phyloP scores from a whole-genome alignment of 371 early-diverging fungal genomes.

The Mucor velutinosus region DNA sequence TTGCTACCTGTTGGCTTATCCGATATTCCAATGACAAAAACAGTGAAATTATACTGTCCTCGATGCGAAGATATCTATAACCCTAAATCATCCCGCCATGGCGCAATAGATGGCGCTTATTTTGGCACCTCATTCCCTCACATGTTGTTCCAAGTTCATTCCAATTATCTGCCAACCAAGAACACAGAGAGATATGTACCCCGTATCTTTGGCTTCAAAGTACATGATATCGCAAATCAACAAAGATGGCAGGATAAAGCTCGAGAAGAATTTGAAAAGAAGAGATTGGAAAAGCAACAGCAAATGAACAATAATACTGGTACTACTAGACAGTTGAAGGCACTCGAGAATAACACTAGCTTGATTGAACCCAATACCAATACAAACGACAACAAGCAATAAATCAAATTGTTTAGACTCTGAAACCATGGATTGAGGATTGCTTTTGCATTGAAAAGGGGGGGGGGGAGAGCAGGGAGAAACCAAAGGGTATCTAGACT shows the following conservation, averaged over 20 bases:
- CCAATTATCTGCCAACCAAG: constrained; percentile 72
- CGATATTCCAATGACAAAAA: constrained; percentile 75
- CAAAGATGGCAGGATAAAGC: constrained; percentile 84
- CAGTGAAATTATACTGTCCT: constrained; percentile 88
- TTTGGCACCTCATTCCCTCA: constrained; percentile 97
- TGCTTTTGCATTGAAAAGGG: no score
- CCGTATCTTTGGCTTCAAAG: constrained; percentile 92
- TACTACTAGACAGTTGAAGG: background rate
- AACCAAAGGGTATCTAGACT: no score
- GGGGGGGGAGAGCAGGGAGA: no score
- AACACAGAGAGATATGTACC: constrained; percentile 80
- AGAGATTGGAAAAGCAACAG: background rate
- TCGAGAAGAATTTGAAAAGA: constrained; percentile 59
- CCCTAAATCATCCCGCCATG: constrained; percentile 78
- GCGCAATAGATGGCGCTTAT: constrained; percentile 90
- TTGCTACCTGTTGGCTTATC: constrained; percentile 88
- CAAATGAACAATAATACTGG: background rate
- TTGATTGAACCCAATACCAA: background rate
- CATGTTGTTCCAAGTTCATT: constrained; percentile 89
- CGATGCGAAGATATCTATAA: constrained; percentile 92
- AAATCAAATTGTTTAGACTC: background rate
- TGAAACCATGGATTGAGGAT: no score
- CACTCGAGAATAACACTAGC: background rate
- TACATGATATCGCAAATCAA: constrained; percentile 79
- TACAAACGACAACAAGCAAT: background rate